Base-by-base conservation (phyloP, 1,284 basidiomycete species). In the Leucoagaricus sp. region DNA sequence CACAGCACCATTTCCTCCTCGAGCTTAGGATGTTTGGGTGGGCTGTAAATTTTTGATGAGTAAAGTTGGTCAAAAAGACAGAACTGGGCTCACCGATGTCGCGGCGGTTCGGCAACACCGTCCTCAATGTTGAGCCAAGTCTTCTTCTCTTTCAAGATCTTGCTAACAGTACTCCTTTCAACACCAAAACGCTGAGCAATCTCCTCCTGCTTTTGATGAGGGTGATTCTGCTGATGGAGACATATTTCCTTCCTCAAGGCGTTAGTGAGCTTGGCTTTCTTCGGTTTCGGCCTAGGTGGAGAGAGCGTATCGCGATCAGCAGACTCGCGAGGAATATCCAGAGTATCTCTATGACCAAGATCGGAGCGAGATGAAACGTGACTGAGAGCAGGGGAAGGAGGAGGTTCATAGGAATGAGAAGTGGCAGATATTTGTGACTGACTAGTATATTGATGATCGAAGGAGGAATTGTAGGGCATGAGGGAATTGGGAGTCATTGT, bases 131-230 rank as follows among this genome's bases (percentile, higher is more conserved):
- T 83, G 65, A 94, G 73, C 93, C 93, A 96, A 64, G 86, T 86
- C 15, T 82, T 79, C 72, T 91, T 91, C 65, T 91, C 75, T 68
- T 94, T 95, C 60, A 96, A 79, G 61, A 94, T 95, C 75, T 96
- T 95, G 73, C 89, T 92, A 67, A 96, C 90, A n/a, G 93, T 96
- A 71, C 91, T 94, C 49, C 94, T 86, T 69, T 96, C 94, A 54
- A 95, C 89, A 52, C 84, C 83, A 68, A 89, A 96, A 38, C 75
- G 72, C 10, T 73, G 72, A 0, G 89, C 93, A 63, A 95, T 92
- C 65, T 92, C 89, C 66, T 94, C 91, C 69, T 94, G 92, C 57
- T 87, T 80, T 19, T 82, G 78, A 58, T 81, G 80, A 0, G 87
- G 87, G 64, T 90, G 75, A 2, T 84, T 72, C 49, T 78, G 71